phyloP scores from a whole-genome alignment of 23 red algal species.

The Gracilaria caudata region DNA sequence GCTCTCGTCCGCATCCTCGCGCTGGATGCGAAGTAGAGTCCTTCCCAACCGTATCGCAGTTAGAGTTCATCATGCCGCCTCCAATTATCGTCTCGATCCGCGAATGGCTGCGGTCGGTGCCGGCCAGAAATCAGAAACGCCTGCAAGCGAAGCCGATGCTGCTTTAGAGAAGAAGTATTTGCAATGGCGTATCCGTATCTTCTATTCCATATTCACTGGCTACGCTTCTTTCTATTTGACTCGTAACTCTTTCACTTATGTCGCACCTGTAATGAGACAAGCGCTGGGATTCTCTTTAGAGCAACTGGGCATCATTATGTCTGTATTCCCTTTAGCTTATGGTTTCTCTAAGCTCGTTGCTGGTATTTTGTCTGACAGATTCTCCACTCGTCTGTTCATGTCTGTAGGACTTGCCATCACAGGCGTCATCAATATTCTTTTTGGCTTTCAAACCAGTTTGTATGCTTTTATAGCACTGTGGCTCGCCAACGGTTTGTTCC shows the following conservation, averaged over 20 bases:
- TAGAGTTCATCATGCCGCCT: neutral
- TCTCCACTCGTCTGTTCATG: constrained; percentile 97
- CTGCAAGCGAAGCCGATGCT: constrained; percentile 16
- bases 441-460: constrained; percentile 89
- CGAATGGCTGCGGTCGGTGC: constrained; percentile 56
- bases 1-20: neutral
- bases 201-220: constrained; percentile 98
- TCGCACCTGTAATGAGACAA: constrained; percentile 89
- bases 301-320: constrained; percentile 96
- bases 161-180: constrained; percentile 51
- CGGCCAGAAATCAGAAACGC: constrained; percentile 6
- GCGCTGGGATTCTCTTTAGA: constrained; percentile 90
- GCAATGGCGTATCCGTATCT: constrained; percentile 91
- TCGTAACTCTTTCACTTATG: constrained; percentile 99
- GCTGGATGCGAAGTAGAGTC: neutral
- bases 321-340: constrained; percentile 95
- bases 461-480: constrained; percentile 83
- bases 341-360: constrained; percentile 97
- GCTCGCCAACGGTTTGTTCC: constrained; percentile 96
- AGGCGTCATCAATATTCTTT: constrained; percentile 96
- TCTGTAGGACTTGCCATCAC: constrained; percentile 88
- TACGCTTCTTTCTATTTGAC: constrained; percentile 99
- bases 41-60: neutral
- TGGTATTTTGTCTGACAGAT: constrained; percentile 90
- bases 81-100: neutral